These are phyloP conservation scores for Fusarium pilosicola DNA, from an alignment of 2,329 filamentous ascomycete species.

Conservation along the genomic window DNA sequence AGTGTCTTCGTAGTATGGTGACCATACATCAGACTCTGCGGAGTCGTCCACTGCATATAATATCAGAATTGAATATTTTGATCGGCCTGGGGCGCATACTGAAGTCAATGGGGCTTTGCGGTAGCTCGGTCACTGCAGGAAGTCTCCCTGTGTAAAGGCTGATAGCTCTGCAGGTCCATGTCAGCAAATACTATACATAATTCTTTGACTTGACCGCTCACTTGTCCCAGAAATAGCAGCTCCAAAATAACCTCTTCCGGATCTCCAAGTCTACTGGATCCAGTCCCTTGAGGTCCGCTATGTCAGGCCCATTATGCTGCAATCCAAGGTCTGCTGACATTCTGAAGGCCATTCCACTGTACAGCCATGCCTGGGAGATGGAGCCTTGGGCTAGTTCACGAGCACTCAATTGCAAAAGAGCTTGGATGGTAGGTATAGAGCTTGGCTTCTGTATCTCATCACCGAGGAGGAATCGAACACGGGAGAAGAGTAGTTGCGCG, in stretches of 20 bases:
- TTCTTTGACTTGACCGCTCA: background rate
- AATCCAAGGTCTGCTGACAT: slow-evolving; percentile 9
- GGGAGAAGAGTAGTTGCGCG: background rate
- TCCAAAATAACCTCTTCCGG: slow-evolving; percentile 5
- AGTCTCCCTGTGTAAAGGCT: slow-evolving; percentile 1
- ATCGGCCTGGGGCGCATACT: background rate
- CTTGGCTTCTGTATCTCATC: slow-evolving; percentile 8
- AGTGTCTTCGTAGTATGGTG: background rate
- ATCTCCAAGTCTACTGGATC: slow-evolving; percentile 8
- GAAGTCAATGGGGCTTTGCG: slow-evolving; percentile 4
- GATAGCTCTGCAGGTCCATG: background rate
- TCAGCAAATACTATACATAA: background rate
- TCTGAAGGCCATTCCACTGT: slow-evolving; percentile 4
- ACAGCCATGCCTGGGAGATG: background rate
- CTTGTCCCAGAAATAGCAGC: slow-evolving; percentile 11
- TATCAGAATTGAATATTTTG: too few relatives aligned
- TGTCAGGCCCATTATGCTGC: background rate
- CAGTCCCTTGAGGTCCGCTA: slow-evolving; percentile 1
- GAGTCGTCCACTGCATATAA: background rate
- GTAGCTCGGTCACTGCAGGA: background rate
- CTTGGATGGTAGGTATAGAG: slow-evolving; percentile 2
- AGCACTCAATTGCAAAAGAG: background rate
- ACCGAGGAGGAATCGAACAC: background rate
- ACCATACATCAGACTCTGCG: slow-evolving; percentile 1
- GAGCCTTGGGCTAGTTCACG: background rate